phyloP scores from a whole-genome alignment of 495 filamentous ascomycete genomes.

The Penicillium salamii region DNA sequence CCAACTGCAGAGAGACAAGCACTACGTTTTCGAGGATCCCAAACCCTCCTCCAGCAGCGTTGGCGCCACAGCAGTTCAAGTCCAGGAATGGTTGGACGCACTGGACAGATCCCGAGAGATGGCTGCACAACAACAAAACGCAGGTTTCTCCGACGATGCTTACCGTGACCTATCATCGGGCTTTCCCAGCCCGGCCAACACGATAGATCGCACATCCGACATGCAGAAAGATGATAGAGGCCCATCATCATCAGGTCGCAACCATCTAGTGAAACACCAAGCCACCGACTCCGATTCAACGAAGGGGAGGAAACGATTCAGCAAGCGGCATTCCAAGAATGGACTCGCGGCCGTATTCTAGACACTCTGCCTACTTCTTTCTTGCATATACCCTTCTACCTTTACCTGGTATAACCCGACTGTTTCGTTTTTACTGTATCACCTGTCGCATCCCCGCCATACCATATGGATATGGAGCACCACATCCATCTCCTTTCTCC shows the following conservation, averaged over 20 bases:
- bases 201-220: conserved; percentile 57
- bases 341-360: conserved; percentile 81
- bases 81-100: conserved; percentile 84
- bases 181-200: conserved; percentile 73
- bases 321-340: conserved; percentile 85
- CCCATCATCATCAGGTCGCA: conserved; percentile 34
- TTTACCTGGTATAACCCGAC: not conserved
- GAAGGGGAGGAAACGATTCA: conserved; percentile 76
- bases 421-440: conserved; percentile 1
- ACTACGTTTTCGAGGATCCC: conserved; percentile 88
- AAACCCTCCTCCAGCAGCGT: conserved; percentile 58
- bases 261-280: conserved; percentile 49
- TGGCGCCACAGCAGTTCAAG: conserved; percentile 47
- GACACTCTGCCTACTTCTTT: conserved; percentile 1
- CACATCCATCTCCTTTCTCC: conserved; percentile 5
- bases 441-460: not conserved
- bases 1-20: conserved; percentile 69
- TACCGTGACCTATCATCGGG: conserved; percentile 70
- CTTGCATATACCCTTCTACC: not conserved
- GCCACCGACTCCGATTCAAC: conserved; percentile 51
- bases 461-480: not conserved
- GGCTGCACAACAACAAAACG: conserved; percentile 65
- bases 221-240: conserved; percentile 28
- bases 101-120: conserved; percentile 80
- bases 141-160: conserved; percentile 61